These are phyloP conservation scores for Huntiella savannae DNA, from an alignment of 2,329 filamentous ascomycete genomes.

Conservation along the genomic window DNA sequence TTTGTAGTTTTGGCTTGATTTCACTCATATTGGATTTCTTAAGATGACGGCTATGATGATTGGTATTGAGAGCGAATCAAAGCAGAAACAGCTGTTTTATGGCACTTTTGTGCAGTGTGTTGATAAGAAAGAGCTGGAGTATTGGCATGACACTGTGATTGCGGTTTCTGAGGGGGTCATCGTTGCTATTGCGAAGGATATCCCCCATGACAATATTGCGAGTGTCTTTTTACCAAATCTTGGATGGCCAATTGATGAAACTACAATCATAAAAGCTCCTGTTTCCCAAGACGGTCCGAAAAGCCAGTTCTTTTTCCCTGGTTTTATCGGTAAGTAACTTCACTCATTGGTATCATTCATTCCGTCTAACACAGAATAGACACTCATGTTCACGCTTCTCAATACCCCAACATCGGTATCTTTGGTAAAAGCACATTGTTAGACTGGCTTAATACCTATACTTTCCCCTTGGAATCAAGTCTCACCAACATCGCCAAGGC, in stretches of 20 bases:
- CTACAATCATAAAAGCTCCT: constrained; percentile 19
- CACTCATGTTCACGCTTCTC: constrained; percentile 85
- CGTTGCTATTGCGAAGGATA: constrained; percentile 25
- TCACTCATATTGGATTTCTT: background rate
- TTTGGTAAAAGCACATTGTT: constrained; percentile 87
- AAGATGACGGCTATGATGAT: background rate
- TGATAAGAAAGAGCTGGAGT: constrained; percentile 28
- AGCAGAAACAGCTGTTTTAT: constrained; percentile 24
- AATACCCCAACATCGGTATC: constrained; percentile 85
- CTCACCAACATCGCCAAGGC: constrained; percentile 46
- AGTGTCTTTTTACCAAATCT: constrained; percentile 22
- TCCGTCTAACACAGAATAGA: constrained; percentile 33
- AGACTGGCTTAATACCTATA: constrained; percentile 86
- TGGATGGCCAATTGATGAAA: constrained; percentile 25
- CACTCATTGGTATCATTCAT: background rate
- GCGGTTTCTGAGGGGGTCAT: constrained; percentile 35
- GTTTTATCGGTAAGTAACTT: constrained; percentile 47
- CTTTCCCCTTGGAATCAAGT: constrained; percentile 77
- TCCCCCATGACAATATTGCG: constrained; percentile 17
- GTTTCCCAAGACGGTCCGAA: constrained; percentile 15
- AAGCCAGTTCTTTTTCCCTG: constrained; percentile 63
- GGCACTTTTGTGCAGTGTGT: constrained; percentile 38
- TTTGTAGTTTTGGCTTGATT: too few relatives aligned
- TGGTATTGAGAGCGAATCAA: background rate
- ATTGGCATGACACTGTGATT: constrained; percentile 30